These are phyloP conservation scores for Arthrinium puccinioides DNA, from an alignment of 2,329 filamentous ascomycete genomes.

Conservation along the genomic window DNA sequence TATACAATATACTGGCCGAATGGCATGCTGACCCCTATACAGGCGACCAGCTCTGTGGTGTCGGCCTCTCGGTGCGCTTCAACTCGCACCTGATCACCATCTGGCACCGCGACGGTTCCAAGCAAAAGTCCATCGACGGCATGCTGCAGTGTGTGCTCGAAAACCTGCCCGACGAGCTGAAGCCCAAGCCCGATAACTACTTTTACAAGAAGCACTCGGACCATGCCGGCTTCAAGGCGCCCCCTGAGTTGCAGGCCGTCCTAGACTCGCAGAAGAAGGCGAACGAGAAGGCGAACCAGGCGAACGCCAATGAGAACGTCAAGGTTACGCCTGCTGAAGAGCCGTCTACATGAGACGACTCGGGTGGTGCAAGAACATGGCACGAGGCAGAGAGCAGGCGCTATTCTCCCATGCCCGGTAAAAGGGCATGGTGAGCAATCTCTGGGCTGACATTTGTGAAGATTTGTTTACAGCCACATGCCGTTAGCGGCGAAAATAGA, in stretches of 20 bases:
- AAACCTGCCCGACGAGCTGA: slow-evolving; percentile 64
- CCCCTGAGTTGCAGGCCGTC: slow-evolving; percentile 50
- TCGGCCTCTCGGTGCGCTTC: slow-evolving; percentile 81
- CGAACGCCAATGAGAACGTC: slow-evolving; percentile 15
- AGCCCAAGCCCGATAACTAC: slow-evolving; percentile 64
- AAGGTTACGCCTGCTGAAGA: slow-evolving; percentile 13
- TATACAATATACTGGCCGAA: no score
- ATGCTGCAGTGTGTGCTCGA: slow-evolving; percentile 67
- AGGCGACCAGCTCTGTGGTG: slow-evolving; percentile 85
- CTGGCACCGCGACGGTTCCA: slow-evolving; percentile 85
- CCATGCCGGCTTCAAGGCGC: slow-evolving; percentile 71
- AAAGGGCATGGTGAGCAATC: no score
- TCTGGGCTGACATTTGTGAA: no score
- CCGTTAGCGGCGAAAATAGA: no score
- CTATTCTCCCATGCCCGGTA: no score
- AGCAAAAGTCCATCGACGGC: slow-evolving; percentile 69
- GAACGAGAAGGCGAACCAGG: slow-evolving; percentile 29
- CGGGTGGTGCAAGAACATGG: neutral
- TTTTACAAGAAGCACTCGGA: slow-evolving; percentile 88
- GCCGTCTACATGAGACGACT: neutral
- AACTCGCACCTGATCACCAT: slow-evolving; percentile 83
- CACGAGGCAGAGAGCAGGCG: no score
- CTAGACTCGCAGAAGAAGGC: slow-evolving; percentile 47
- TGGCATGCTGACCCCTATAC: slow-evolving; percentile 5
- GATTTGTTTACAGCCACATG: no score